Percentiles rank a stretch among this genome's conserved stretches.
phyloP scores from a whole-genome alignment of 768 basidiomycete genomes.

The Lactarius sp. region DNA sequence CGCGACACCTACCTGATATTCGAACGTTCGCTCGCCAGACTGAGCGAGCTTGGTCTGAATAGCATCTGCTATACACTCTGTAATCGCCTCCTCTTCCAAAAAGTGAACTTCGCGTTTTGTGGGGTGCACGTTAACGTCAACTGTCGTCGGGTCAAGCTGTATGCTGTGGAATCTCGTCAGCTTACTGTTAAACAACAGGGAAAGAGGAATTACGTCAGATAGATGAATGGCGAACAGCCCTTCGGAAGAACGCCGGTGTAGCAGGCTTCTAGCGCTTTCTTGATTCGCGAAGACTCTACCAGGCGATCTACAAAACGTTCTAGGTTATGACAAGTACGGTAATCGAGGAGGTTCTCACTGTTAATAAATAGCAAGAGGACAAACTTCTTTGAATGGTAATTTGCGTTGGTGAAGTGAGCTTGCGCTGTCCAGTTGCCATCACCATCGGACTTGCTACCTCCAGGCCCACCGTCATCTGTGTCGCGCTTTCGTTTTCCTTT shows the following conservation, averaged over 20 bases:
- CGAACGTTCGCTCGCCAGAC: conserved; percentile 44
- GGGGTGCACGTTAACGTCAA: conserved; percentile 97
- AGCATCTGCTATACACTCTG: conserved; percentile 66
- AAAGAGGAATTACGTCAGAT: conserved; percentile 61
- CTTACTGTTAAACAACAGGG: background rate
- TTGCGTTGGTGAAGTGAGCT: conserved; percentile 77
- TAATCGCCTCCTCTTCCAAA: conserved; percentile 83
- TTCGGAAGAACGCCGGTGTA: conserved; percentile 87
- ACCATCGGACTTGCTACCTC: conserved; percentile 31
- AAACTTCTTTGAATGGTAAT: conserved; percentile 84
- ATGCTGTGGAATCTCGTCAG: conserved; percentile 44
- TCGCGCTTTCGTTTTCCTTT: conserved; percentile 27
- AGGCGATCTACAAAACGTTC: conserved; percentile 62
- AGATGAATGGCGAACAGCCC: conserved; percentile 86
- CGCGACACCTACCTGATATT: conserved; percentile 53
- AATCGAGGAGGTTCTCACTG: conserved; percentile 45
- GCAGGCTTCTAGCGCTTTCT: conserved; percentile 78
- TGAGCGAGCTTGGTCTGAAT: conserved; percentile 61
- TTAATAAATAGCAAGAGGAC: conserved; percentile 92
- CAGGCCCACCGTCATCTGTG: conserved; percentile 31
- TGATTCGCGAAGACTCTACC: conserved; percentile 85
- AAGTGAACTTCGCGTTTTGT: conserved; percentile 98
- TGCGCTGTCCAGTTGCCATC: conserved; percentile 59
- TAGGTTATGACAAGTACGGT: background rate
- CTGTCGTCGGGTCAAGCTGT: conserved; percentile 75